phyloP scores from a whole-genome alignment of 805 yeast genomes.

The Ogataea salicorniae region DNA sequence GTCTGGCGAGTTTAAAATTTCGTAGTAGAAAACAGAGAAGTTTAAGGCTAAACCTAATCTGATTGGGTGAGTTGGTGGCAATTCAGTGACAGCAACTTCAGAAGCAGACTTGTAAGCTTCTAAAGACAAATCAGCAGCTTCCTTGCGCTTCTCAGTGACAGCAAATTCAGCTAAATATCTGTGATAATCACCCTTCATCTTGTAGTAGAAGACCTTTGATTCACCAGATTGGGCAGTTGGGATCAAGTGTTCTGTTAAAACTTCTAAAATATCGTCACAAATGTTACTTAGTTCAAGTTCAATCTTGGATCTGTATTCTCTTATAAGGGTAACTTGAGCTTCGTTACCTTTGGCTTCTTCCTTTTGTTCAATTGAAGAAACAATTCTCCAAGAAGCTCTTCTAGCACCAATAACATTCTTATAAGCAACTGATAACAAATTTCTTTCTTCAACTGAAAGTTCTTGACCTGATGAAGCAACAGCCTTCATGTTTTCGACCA shows the following conservation, averaged over 20 bases:
- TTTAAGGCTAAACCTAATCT: constrained; percentile 96
- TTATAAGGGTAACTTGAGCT: constrained; percentile 81
- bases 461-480: constrained; percentile 96
- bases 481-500: constrained; percentile 97
- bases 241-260: constrained; percentile 83
- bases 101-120: constrained; percentile 95
- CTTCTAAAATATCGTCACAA: constrained; percentile 88
- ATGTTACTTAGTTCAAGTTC: constrained; percentile 89
- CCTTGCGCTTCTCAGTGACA: constrained; percentile 83
- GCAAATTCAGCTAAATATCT: constrained; percentile 98
- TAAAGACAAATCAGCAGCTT: constrained; percentile 85
- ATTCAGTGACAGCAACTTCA: constrained; percentile 93
- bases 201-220: constrained; percentile 95
- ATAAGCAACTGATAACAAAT: constrained; percentile 93
- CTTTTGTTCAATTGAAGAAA: constrained; percentile 95
- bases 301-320: constrained; percentile 91
- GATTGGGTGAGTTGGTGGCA: constrained; percentile 98
- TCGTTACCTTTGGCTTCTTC: constrained; percentile 96
- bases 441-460: constrained; percentile 95
- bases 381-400: constrained; percentile 99
- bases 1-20: constrained; percentile 96
- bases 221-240: constrained; percentile 95
- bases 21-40: constrained; percentile 97
- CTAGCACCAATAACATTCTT: constrained; percentile 98
- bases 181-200: constrained; percentile 99